Base-by-base conservation (phyloP, 1,139 yeast species). In the Suhomyces anneliseae region DNA sequence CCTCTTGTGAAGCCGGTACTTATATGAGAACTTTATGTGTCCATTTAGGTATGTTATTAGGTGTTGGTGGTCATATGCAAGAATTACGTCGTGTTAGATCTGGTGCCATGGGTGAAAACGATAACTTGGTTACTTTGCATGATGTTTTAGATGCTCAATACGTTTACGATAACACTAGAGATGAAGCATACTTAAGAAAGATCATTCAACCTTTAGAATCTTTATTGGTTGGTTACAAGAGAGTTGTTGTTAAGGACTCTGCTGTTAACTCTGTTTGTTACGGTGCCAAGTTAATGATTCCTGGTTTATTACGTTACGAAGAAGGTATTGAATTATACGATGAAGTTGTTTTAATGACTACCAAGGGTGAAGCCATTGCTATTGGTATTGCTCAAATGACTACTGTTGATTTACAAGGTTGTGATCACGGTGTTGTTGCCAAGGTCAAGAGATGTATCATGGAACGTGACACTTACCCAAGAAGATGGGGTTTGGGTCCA, bases 41-140 rank as follows among this genome's bases (percentile, higher is more conserved):
- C 52, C 99, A 93, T 72, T 78, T 93, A 65, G 99, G 99, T 77
- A 92, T 93, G 96, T 79, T 93, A 53, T 80, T 93, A 59, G 97
- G 98, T 61, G 98, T 90, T 60, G 99, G 99, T 69, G 99, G 98
- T 60, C 99, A 93, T 75, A 93, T 93, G 99, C 99, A 93, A 81
- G 99, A 93, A 75, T 85, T 93, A 63, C 90, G 99, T 76, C 92
- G 99, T 80, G 99, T 93, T 54, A 87, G 99, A 76, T 89, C 97
- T 38, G 99, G 99, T 66, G 98, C 98, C 52, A 69, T 93, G 66
- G 79, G 85, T 64, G 99, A 93, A 75, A 80, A 78, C 62, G 98
- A 93, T 66, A 87, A 87, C 69, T 76, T 93, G 78, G 97, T 93
- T 51, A 92, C 99, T 55, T 80, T 93, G 65, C 99, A 93, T 73